These are phyloP conservation scores for Wickerhamiella spandovensis DNA, from an alignment of 805 yeast genomes.

Conservation along the genomic window DNA sequence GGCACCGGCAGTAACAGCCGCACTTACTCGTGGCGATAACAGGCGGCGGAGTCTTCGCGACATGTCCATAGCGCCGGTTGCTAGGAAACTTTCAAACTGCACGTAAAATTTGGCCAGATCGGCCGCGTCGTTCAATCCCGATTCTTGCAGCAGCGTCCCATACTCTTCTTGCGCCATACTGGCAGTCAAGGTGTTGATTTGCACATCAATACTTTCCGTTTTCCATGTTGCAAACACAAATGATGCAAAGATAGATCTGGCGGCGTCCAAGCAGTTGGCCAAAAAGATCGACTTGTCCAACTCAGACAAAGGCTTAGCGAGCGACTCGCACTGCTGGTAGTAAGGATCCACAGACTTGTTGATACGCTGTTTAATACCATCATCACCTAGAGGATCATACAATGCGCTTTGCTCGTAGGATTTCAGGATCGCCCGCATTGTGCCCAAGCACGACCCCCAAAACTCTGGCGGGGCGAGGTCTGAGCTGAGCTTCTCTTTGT, in stretches of 20 bases:
- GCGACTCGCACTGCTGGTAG: slow-evolving; percentile 19
- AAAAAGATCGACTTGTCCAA: slow-evolving; percentile 18
- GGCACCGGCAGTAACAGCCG: slow-evolving; percentile 21
- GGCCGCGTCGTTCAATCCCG: slow-evolving; percentile 15
- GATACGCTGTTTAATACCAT: slow-evolving; percentile 13
- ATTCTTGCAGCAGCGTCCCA: slow-evolving; percentile 12
- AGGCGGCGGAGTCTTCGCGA: slow-evolving; percentile 19
- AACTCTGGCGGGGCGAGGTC: slow-evolving; percentile 77
- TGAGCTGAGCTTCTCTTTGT: slow-evolving; percentile 18
- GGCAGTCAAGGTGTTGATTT: slow-evolving; percentile 18
- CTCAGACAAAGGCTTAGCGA: slow-evolving; percentile 17
- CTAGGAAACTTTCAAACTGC: slow-evolving; percentile 24
- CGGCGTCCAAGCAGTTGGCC: slow-evolving; percentile 27
- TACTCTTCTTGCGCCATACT: slow-evolving; percentile 20
- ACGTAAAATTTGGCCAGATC: slow-evolving; percentile 5
- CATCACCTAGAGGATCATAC: slow-evolving; percentile 6
- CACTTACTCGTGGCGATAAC: slow-evolving; percentile 24
- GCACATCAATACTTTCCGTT: slow-evolving; percentile 19
- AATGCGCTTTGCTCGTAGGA: slow-evolving; percentile 25
- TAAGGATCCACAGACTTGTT: slow-evolving; percentile 24
- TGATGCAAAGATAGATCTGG: slow-evolving; percentile 20
- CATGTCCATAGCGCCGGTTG: slow-evolving; percentile 24
- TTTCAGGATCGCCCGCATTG: slow-evolving; percentile 45
- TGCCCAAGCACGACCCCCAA: slow-evolving; percentile 49
- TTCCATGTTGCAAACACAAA: slow-evolving; percentile 22